These are phyloP conservation scores for Mariannaea sp. DNA, from an alignment of 2,329 filamentous ascomycete species.

Conservation along the genomic window DNA sequence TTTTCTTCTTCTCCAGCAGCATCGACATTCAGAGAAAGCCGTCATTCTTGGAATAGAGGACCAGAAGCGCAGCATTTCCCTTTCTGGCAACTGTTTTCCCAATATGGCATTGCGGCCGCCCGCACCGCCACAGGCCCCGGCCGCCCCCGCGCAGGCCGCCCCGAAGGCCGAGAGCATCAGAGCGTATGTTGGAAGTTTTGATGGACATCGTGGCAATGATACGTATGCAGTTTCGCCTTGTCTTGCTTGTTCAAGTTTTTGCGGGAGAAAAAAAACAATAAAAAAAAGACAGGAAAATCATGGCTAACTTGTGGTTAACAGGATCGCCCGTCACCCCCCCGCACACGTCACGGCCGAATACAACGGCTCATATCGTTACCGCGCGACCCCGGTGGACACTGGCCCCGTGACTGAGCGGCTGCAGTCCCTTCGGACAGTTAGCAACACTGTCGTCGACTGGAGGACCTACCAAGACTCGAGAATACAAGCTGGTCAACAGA, in stretches of 20 bases:
- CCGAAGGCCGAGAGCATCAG: conserved; percentile 5
- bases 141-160: not conserved
- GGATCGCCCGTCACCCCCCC: not conserved
- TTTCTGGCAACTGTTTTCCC: not conserved
- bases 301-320: conserved; percentile 4
- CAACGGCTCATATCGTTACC: not conserved
- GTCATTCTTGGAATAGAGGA: no score
- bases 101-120: not conserved
- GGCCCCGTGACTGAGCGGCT: conserved; percentile 10
- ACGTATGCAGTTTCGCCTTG: not conserved
- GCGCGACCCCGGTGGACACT: not conserved
- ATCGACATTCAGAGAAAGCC: no score
- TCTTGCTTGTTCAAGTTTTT: not conserved
- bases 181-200: conserved; percentile 2
- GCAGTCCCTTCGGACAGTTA: no score
- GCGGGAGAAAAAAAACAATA: no score
- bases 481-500: not conserved
- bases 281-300: not conserved
- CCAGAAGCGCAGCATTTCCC: no score
- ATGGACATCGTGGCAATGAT: not conserved
- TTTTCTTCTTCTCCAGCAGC: not conserved
- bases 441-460: not conserved
- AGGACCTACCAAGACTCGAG: not conserved
- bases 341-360: not conserved
- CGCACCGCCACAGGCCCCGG: conserved; percentile 5